Evolutionary conservation across 805 yeast species (phyloP).

Genomic region (Starmerella apicola): DNA sequence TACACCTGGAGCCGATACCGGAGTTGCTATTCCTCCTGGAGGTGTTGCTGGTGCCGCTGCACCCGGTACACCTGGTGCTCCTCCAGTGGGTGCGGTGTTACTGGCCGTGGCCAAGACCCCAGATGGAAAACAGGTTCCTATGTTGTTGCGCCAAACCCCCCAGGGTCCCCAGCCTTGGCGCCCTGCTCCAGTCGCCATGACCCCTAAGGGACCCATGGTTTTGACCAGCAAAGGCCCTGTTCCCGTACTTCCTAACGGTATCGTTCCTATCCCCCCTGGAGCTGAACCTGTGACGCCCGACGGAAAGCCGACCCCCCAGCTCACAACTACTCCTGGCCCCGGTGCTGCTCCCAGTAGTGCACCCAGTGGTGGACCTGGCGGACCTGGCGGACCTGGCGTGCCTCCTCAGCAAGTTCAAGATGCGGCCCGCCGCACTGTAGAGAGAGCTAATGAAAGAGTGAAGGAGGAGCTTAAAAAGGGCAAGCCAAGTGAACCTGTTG

Average conservation of each 20-base stretch:
- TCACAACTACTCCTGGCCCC: too few relatives aligned
- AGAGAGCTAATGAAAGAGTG: conserved; percentile 14
- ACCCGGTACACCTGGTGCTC: conserved; percentile 1
- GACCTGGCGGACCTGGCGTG: background rate
- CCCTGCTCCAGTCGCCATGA: conserved; percentile 7
- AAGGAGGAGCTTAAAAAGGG: conserved; percentile 5
- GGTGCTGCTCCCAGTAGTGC: background rate
- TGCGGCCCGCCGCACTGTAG: conserved; percentile 9
- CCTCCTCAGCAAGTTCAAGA: conserved; percentile 12
- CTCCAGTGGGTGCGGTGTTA: background rate
- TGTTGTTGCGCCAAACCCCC: conserved; percentile 6
- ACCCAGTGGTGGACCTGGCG: background rate
- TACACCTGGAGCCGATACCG: too few relatives aligned
- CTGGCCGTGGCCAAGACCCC: conserved; percentile 11
- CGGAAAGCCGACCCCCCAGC: too few relatives aligned
- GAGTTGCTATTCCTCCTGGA: background rate
- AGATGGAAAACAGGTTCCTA: conserved; percentile 9
- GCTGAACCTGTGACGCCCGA: background rate
- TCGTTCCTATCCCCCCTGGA: background rate
- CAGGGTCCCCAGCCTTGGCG: conserved; percentile 9
- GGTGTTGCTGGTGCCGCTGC: conserved; percentile 2
- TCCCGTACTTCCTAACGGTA: background rate
- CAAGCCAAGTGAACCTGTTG: conserved; percentile 15
- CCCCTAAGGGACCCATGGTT: background rate
- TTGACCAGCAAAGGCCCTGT: background rate